Percentiles rank a stretch among this genome's conserved stretches.
Conservation (phyloP, 75 land plant species). For the Cryptomeria japonica region DNA sequence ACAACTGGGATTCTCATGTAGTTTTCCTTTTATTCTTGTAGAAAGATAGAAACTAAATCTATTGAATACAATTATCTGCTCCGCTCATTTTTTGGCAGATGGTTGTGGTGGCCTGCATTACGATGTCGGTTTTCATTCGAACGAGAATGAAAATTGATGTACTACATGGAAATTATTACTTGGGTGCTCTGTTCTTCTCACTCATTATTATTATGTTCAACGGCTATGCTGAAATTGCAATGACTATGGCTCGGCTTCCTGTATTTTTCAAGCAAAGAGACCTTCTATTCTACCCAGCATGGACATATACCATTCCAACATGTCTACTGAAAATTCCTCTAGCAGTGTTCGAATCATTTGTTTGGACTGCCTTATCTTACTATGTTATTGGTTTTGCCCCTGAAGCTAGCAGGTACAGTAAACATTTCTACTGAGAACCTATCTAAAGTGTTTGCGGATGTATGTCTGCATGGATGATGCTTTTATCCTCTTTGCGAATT, state of each 20-base stretch:
- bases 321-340: slow-evolving; percentile 52
- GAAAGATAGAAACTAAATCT: background rate
- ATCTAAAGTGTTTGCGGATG: background rate
- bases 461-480: background rate
- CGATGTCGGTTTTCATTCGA: slow-evolving; percentile 68
- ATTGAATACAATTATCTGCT: background rate
- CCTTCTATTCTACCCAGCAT: slow-evolving; percentile 65
- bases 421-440: background rate
- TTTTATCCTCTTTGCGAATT: background rate
- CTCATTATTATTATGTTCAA: slow-evolving; percentile 53
- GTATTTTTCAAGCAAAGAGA: slow-evolving; percentile 74
- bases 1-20: background rate
- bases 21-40: background rate
- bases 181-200: slow-evolving; percentile 62
- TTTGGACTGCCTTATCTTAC: slow-evolving; percentile 63
- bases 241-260: slow-evolving; percentile 56
- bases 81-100: background rate
- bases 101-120: slow-evolving; percentile 10
- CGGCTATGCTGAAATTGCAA: slow-evolving; percentile 58
- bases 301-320: slow-evolving; percentile 71
- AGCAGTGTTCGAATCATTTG: slow-evolving; percentile 42
- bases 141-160: slow-evolving; percentile 53
- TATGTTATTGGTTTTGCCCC: slow-evolving; percentile 64
- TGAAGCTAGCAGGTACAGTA: slow-evolving; percentile 47
- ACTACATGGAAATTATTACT: slow-evolving; percentile 34